phyloP scores from a whole-genome alignment of 176 grass and related monocot species.

The Triticum urartu region DNA sequence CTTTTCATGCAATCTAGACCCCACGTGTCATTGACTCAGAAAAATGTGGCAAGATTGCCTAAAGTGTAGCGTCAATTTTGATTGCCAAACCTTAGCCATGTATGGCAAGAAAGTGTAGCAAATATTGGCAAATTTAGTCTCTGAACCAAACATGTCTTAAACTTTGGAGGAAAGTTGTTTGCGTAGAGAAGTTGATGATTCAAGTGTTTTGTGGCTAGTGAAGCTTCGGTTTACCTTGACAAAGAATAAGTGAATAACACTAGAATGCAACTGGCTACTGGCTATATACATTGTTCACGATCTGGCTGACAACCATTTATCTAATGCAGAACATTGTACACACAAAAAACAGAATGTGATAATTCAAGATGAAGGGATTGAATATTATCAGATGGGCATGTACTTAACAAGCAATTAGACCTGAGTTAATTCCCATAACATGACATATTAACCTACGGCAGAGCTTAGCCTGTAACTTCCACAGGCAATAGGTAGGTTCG shows the following conservation, averaged over 20 bases:
- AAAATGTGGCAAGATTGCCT: not conserved
- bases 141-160: not conserved
- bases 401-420: constrained; percentile 13
- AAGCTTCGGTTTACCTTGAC: constrained; percentile 12
- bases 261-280: constrained; percentile 4
- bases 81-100: too few relatives aligned
- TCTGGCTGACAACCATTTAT: constrained; percentile 2
- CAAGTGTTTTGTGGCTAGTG: not conserved
- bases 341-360: not conserved
- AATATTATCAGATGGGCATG: not conserved
- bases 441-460: not conserved
- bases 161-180: not conserved
- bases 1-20: too few relatives aligned
- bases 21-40: too few relatives aligned
- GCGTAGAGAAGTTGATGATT: not conserved
- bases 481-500: not conserved
- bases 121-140: too few relatives aligned
- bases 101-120: too few relatives aligned
- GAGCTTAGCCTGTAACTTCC: constrained; percentile 19
- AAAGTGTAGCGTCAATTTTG: too few relatives aligned
- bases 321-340: not conserved
- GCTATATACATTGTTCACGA: not conserved
- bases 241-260: not conserved
- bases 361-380: not conserved
- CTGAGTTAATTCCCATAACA: not conserved